phyloP scores from a whole-genome alignment of 257 asterid genomes.

The Dorcoceras hygrometricum region DNA sequence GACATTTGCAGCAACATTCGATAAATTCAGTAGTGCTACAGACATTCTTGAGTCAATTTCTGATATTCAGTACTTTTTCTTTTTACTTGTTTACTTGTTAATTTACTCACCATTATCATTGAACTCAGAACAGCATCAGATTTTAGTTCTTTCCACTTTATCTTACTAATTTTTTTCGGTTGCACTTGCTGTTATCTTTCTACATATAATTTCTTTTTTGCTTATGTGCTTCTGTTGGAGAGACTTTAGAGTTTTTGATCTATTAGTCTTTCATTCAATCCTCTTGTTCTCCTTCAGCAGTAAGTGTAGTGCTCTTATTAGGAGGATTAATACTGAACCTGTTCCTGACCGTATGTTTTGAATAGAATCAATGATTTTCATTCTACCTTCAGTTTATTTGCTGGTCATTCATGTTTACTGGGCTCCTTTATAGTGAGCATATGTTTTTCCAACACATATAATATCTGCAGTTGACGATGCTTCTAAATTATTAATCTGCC shows the following conservation, averaged over 20 bases:
- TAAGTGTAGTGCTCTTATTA: not conserved
- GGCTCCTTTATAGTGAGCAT: conserved; percentile 8
- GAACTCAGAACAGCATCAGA: not conserved
- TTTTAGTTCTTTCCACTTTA: not conserved
- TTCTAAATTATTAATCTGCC: conserved; percentile 6
- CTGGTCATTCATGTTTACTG: conserved; percentile 18
- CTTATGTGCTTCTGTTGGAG: conserved; percentile 9
- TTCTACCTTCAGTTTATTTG: conserved; percentile 11
- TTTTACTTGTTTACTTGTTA: not conserved
- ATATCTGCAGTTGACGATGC: not conserved
- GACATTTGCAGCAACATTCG: conserved; percentile 15
- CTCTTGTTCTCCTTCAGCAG: conserved; percentile 16
- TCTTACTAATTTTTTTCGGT: not conserved
- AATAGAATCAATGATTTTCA: conserved; percentile 3
- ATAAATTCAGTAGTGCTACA: conserved; percentile 4
- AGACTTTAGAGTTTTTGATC: not conserved
- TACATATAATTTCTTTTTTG: not conserved
- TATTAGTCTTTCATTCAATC: not conserved
- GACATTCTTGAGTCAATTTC: not conserved
- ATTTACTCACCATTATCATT: conserved; percentile 1
- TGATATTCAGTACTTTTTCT: not conserved
- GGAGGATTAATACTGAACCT: conserved; percentile 9
- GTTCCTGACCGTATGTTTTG: not conserved
- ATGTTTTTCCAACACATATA: not conserved
- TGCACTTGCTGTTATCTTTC: conserved; percentile 5